Percentiles rank a stretch among this genome's conserved stretches.
Conservation (phyloP, 257 asterid genomes). For the Solanum ahanhuiri region DNA sequence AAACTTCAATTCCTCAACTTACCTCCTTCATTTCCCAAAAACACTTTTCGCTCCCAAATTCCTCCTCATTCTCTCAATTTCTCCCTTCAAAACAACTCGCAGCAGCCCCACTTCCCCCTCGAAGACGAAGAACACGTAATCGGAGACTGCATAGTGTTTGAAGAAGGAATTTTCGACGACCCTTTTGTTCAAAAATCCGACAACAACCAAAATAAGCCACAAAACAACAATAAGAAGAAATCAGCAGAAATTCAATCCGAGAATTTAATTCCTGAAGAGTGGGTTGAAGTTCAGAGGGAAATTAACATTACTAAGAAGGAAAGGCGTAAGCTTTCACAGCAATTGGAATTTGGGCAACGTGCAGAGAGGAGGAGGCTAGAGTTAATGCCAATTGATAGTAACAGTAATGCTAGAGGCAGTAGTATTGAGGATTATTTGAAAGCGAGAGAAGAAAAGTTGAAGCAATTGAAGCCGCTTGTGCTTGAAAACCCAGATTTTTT, state of each 20-base stretch:
- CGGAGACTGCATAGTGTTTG: conserved; percentile 89
- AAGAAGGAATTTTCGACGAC: conserved; percentile 79
- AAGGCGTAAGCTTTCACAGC: conserved; percentile 48
- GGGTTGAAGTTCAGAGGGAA: conserved; percentile 56
- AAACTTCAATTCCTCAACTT: not conserved
- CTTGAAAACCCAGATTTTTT: conserved; percentile 48
- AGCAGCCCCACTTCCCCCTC: conserved; percentile 5
- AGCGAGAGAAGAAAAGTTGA: conserved; percentile 43
- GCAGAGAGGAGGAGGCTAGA: conserved; percentile 53
- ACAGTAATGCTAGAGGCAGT: not conserved
- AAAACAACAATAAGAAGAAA: not conserved
- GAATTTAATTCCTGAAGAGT: conserved; percentile 71
- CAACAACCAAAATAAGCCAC: not conserved
- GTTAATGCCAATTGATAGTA: conserved; percentile 36
- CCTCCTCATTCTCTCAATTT: conserved; percentile 7
- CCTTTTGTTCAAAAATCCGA: conserved; percentile 28
- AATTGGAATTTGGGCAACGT: conserved; percentile 56
- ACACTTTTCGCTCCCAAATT: not conserved
- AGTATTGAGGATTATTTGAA: conserved; percentile 24
- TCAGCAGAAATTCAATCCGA: conserved; percentile 30
- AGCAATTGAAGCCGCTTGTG: conserved; percentile 61
- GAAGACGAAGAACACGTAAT: conserved; percentile 26
- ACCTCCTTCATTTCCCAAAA: not conserved
- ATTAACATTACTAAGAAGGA: conserved; percentile 79
- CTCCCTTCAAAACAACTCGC: conserved; percentile 8